A percentile compares a stretch with the other conserved stretches of the same genome.
Evolutionary conservation across 1,284 basidiomycete genomes (phyloP).

Genomic region (Ceratobasidium sp.): DNA sequence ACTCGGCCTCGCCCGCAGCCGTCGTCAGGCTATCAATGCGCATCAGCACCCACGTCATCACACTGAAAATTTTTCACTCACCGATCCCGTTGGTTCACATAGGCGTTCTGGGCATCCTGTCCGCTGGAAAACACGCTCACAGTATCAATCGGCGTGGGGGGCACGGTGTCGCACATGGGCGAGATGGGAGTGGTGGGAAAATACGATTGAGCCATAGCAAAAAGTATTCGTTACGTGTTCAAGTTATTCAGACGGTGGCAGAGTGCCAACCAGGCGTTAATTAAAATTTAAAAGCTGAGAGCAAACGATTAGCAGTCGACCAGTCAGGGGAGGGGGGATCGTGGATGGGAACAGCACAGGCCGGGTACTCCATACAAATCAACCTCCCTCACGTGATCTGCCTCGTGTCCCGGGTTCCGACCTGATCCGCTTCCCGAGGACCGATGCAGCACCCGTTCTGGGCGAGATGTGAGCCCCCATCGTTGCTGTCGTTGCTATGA

Average conservation of each 20-base stretch:
- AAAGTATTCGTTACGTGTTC: neutral
- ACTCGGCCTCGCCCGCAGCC: slow-evolving; percentile 75
- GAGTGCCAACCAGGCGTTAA: neutral
- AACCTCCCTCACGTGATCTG: slow-evolving; percentile 25
- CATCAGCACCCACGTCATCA: slow-evolving; percentile 1
- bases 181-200: slow-evolving; percentile 36
- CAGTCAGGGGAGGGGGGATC: slow-evolving; percentile 18
- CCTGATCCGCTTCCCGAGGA: slow-evolving; percentile 31
- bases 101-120: slow-evolving; percentile 76
- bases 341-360: neutral
- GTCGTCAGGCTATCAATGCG: slow-evolving; percentile 67
- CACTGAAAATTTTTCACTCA: slow-evolving; percentile 49
- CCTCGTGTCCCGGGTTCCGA: slow-evolving; percentile 34
- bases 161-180: slow-evolving; percentile 19
- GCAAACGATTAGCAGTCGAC: neutral
- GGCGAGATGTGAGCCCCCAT: neutral
- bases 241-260: slow-evolving; percentile 9
- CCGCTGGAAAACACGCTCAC: slow-evolving; percentile 49
- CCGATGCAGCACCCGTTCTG: neutral
- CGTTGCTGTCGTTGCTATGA: neutral
- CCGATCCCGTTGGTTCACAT: slow-evolving; percentile 74
- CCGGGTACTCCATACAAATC: neutral
- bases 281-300: slow-evolving; percentile 6
- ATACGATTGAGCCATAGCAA: slow-evolving; percentile 38
- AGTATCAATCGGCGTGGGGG: slow-evolving; percentile 22